Base-by-base conservation (phyloP, 2,329 filamentous ascomycete genomes). In the Trichoderma sp. region DNA sequence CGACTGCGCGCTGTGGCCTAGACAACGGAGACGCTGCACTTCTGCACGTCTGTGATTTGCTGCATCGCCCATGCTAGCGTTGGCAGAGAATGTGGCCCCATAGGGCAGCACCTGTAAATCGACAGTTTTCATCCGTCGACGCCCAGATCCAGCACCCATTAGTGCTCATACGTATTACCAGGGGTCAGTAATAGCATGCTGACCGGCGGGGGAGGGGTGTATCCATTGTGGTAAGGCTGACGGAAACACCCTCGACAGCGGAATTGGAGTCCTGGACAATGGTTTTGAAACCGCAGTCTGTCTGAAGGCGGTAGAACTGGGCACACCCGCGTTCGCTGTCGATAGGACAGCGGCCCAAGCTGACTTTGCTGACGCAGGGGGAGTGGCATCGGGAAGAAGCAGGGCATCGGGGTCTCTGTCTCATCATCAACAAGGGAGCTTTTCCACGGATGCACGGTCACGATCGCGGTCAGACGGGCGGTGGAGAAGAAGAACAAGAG, bases 171-270 rank as follows among this genome's bases (percentile, higher is more conserved):
- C 7, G 59, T 52, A 28, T 56, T 48, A 30, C 6, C 7, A 30
- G 34, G 5, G 12, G 9, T 39, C 12, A 39, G 12, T 39, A 43
- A 63, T 52, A 43, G 50, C 48, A 54, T 63, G 52, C 51, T 63
- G 52, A 63, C 61, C 28, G 30, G 39, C 41, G 59, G 58, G 44
- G 58, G 5, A 26, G 64, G 58, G 58, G 64, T 66, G 59, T 44
- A 19, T 21, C 52, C 39, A 51, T 39, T 17, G 34, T n/a, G 51
- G 64, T 66, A 66, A 66, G 64, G 64, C 64, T 66, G 64, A 66
- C 51, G 59, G 59, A 54, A 66, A 63, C 64, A 21, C 64, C 64
- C 64, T 52, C 34, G 34, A 54, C 19, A 24, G 39, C 21, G 47
- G 51, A 45, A 43, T 26, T 39, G 59, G 41, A 12, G 47, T 30